Conservation (phyloP, 805 yeast species). For the Maudiozyma serrabonitensis region DNA sequence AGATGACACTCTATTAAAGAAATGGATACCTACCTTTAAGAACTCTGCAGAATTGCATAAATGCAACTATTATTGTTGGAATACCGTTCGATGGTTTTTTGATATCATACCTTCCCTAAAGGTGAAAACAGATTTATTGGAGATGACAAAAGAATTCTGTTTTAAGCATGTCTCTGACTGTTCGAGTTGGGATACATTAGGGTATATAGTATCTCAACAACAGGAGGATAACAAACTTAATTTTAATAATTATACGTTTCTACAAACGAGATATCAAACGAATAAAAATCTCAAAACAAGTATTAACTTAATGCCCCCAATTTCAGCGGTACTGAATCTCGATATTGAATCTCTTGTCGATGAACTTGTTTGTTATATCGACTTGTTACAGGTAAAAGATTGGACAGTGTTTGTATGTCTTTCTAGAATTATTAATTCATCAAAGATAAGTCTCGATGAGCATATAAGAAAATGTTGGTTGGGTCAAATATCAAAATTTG, state of each 20-base stretch:
- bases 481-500: conserved; percentile 6
- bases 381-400: conserved; percentile 9
- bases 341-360: neutral
- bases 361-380: conserved; percentile 10
- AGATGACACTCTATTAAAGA: conserved; percentile 5
- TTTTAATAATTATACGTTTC: conserved; percentile 6
- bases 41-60: conserved; percentile 27
- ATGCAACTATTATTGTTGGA: conserved; percentile 35
- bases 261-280: neutral
- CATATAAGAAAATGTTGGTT: conserved; percentile 10
- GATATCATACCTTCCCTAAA: conserved; percentile 12
- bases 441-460: neutral
- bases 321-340: too few species aligned
- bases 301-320: too few species aligned
- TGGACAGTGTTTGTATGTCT: conserved; percentile 24
- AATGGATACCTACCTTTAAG: neutral
- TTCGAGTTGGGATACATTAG: conserved; percentile 30
- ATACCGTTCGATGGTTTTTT: conserved; percentile 27
- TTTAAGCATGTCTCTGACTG: conserved; percentile 22
- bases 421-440: conserved; percentile 3
- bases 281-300: too few species aligned
- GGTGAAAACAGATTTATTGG: conserved; percentile 7
- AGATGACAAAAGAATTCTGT: conserved; percentile 19
- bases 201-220: conserved; percentile 13
- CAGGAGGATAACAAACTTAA: conserved; percentile 1